Conservation (phyloP, 2,329 filamentous ascomycete species). For the Aspergillus ruber region DNA sequence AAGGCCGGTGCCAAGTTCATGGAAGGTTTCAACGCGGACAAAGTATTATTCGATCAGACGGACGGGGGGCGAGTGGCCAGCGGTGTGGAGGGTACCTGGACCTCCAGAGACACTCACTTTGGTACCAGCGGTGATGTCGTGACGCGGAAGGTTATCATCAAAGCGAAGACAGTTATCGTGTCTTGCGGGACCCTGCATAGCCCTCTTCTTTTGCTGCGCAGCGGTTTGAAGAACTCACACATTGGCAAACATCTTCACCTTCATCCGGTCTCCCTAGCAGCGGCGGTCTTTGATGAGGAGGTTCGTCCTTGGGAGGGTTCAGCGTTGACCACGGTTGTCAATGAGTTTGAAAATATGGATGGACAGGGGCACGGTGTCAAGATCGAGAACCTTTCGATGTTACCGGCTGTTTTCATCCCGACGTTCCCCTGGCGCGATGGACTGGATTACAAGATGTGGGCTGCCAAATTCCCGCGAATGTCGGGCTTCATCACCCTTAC, state of each 20-base stretch:
- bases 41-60: conserved; percentile 58
- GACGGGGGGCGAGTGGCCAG: conserved; percentile 53
- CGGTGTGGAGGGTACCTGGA: conserved; percentile 71
- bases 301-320: conserved; percentile 68
- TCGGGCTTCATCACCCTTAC: conserved; percentile 66
- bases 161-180: conserved; percentile 74
- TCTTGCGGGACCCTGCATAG: conserved; percentile 69
- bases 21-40: conserved; percentile 70
- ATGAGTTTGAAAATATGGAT: conserved; percentile 74
- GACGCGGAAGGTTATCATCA: conserved; percentile 61
- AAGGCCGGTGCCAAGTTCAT: conserved; percentile 72
- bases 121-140: conserved; percentile 47
- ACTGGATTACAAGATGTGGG: conserved; percentile 65
- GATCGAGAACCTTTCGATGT: conserved; percentile 69
- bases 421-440: conserved; percentile 62
- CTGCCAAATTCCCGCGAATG: conserved; percentile 62
- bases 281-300: conserved; percentile 62
- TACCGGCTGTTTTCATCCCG: conserved; percentile 60
- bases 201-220: conserved; percentile 68
- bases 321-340: conserved; percentile 72
- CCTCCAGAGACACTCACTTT: conserved; percentile 59
- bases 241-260: conserved; percentile 76
- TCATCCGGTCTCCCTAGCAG: conserved; percentile 61
- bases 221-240: conserved; percentile 72
- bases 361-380: conserved; percentile 74